Base-by-base conservation (phyloP, 108 stramenopile genomes). In the Stephanodiscus triporus region DNA sequence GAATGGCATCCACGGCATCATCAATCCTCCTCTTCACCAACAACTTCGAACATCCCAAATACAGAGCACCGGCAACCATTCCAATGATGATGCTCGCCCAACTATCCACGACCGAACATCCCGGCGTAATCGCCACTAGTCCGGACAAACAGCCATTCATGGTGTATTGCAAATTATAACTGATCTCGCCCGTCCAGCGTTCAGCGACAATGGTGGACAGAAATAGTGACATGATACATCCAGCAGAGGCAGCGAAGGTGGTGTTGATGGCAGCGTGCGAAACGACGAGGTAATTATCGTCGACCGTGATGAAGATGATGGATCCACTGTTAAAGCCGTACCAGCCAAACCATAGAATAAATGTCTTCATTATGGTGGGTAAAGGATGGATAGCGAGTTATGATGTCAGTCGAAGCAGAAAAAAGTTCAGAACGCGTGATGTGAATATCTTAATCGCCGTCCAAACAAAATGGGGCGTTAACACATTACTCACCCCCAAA, bases 1-100 rank as follows among this genome's bases (percentile, higher is more conserved):
- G 93, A 53, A 95, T 90, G 34, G 97, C 97, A 82, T 96, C 95
- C 8, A 97, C 95, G 24, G 92, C 94, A 78, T 97, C 97, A 81
- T 97, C 97, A 68, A 97, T 83, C 20, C 83, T 62, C 30, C 92
- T 60, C 57, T 80, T 72, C 47, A 93, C 76, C 13, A 98, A 70
- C 14, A 91, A 67, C 27, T 65, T 76, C 38, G 86, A 86, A 22
- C 57, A 50, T 10, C 34, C 58, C 17, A 91, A 55, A 81, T 97
- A 98, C 14, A 97, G 47, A 69, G 88, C 66, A 0, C 91, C 94
- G 17, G 89, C 80, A 32, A 97, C 64, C 42, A 85, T 47, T 42
- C 98, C 98, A 63, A 91, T 87, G 22, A 93, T 26, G 36, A 97
- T 61, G 4, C 96, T 89, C 20, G 88, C 96, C 91, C 94, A 94